Evolutionary conservation across 192 early-diverging fungal genomes (phyloP), one percentile per base, ranked within the genome.

Genomic region (Anaeromyces robustus): DNA sequence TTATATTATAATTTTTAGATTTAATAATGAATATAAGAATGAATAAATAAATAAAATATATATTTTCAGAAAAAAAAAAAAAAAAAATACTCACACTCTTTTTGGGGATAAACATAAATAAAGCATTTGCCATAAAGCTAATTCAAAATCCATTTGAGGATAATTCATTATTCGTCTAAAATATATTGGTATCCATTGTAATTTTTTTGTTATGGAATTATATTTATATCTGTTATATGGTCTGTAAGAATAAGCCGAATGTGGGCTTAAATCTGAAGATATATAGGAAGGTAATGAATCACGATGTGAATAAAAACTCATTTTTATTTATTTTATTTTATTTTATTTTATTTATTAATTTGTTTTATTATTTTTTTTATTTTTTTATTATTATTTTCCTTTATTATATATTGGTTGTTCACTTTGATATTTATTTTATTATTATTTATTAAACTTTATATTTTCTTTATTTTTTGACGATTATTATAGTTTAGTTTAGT

Each of bases 51-150:
- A 34, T 34, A n/a, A n/a, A n/a, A n/a, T n/a, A n/a, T n/a, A n/a
- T n/a, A 12, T 34, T 34, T 34, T 7, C 3, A 52, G 22, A 22
- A 14, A 52, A 52, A 4, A 52, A 4, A 22, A 26, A 17, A 37
- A 17, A 81, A 28, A 34, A 3, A 26, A 19, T 28, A 86, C 89
- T 88, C 87, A 95, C 92, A 96, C 94, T 92, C 93, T 87, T 82
- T 87, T 86, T 28, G 95, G 94, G 2, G 93, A 87, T 84, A 95
- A 92, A 31, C 91, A 88, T 29, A 96, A 86, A 86, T 96, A 95
- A 18, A 89, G 84, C 95, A 96, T 95, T 85, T 94, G 93, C 94
- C 94, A 95, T 77, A 94, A 84, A 37, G 95, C 95, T 83, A 94
- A 90, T 87, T 96, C 93, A 82, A 94, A 92, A 85, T 95, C 94